Percentiles rank a stretch among this genome's conserved stretches.
phyloP scores from a whole-genome alignment of 495 filamentous ascomycete genomes.

The Xylaria palmicola region DNA sequence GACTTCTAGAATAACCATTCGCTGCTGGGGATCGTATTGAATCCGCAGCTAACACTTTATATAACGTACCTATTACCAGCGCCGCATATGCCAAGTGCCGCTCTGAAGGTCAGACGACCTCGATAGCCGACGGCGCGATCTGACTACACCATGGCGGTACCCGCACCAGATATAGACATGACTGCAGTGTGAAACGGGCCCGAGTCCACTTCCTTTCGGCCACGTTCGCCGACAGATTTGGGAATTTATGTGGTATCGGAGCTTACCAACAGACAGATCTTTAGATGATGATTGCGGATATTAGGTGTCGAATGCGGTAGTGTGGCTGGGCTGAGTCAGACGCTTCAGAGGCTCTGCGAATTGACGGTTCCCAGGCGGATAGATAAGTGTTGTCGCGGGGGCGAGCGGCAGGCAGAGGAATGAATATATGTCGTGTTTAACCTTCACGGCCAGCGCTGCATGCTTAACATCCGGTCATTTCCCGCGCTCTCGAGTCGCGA shows the following conservation, averaged over 20 bases:
- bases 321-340: slow-evolving; percentile 13
- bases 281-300: slow-evolving; percentile 1
- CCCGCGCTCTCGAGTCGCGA: not conserved
- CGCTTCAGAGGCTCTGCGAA: slow-evolving; percentile 5
- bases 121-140: slow-evolving; percentile 13
- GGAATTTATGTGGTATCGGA: slow-evolving; percentile 1
- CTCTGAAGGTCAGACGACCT: slow-evolving; percentile 5
- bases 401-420: not conserved
- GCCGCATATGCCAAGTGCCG: not conserved
- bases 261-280: slow-evolving; percentile 1
- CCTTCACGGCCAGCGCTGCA: no score
- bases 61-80: not conserved
- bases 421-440: not conserved
- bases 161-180: slow-evolving; percentile 15
- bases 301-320: not conserved
- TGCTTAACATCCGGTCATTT: not conserved
- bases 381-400: not conserved
- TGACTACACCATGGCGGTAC: slow-evolving; percentile 11
- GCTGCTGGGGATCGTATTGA: not conserved
- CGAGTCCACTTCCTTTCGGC: not conserved
- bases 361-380: not conserved
- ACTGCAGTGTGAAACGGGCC: slow-evolving; percentile 12
- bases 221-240: not conserved
- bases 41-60: not conserved
- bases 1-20: not conserved